Evolutionary conservation across 257 asterid species (phyloP), one percentile per base, ranked within the genome.

Genomic region (Gentiana dahurica): DNA sequence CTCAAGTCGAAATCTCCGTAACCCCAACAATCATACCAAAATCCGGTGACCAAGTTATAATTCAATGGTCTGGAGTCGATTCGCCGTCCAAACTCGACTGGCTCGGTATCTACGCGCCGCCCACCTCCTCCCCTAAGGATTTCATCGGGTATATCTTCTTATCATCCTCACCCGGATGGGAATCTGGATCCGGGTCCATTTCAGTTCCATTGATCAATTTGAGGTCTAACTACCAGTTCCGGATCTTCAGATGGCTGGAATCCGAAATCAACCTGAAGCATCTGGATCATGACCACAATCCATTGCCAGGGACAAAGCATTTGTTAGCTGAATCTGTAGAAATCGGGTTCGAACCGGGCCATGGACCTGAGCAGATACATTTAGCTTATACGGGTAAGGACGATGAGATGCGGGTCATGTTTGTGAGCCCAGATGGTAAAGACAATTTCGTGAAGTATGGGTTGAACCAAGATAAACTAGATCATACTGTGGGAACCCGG

Each of bases 351-450:
- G 77, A 72, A 36, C 32, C 62, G 54, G 85, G 81, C 2, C 82
- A 78, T 32, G 96, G 90, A 0, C 96, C 98, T 32, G 98, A 85
- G 45, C 98, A 91, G 83, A 81, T 81, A 13, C 98, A 79, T 54
- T 54, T 91, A 78, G 87, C 95, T 8, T 72, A 85, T 54, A 87
- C 96, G 68, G 95, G 83, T 50, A 51, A 43, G 72, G 79, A 54
- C 15, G 93, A 82, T 64, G 96, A 87, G 83, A 91, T 91, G 96
- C 82, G 98, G 76, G 93, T 85, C 51, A 81, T 91, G 96, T 91
- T 87, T 65, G 96, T 91, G 59, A 91, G 88, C n/a, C 73, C 54
- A 5, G 94, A 87, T 60, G 94, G 95, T 63, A 64, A 60, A 50
- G 82, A 79, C 63, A 85, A 72, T 15, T 73, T 70, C 11, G 94